Percentiles rank a stretch among this genome's conserved stretches.
Conservation (phyloP, 176 grass and related monocot genomes). For the Raddia distichophylla region DNA sequence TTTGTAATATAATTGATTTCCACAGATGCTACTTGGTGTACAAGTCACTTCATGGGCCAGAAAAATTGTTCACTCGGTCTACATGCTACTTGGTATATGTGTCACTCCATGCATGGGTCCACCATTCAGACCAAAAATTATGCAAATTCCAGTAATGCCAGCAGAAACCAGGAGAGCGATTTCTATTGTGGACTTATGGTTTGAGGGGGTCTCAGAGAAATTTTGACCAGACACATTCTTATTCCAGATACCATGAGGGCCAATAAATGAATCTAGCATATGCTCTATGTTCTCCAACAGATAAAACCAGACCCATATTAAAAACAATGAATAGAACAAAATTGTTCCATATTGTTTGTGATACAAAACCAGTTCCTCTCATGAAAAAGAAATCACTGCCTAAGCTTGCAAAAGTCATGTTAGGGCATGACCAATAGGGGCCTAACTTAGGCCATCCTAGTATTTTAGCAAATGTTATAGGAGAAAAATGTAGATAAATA, state of each 20-base stretch:
- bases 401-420: neutral
- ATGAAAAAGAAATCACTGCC: neutral
- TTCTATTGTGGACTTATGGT: neutral
- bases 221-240: neutral
- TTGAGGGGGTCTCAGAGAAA: neutral
- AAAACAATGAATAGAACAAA: neutral
- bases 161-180: neutral
- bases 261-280: neutral
- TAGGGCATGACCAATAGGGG: too few species aligned
- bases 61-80: neutral
- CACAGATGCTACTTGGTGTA: neutral
- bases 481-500: too few species aligned
- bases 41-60: neutral
- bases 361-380: neutral
- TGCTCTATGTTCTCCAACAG: neutral
- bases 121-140: constrained; percentile 13
- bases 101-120: constrained; percentile 1
- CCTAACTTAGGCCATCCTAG: too few species aligned
- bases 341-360: neutral
- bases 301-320: neutral
- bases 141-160: neutral
- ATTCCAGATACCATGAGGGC: neutral
- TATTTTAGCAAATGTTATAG: too few species aligned
- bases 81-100: too few species aligned
- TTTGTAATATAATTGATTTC: neutral